phyloP scores from a whole-genome alignment of 176 grass and related monocot species.

The Oryza meyeriana region DNA sequence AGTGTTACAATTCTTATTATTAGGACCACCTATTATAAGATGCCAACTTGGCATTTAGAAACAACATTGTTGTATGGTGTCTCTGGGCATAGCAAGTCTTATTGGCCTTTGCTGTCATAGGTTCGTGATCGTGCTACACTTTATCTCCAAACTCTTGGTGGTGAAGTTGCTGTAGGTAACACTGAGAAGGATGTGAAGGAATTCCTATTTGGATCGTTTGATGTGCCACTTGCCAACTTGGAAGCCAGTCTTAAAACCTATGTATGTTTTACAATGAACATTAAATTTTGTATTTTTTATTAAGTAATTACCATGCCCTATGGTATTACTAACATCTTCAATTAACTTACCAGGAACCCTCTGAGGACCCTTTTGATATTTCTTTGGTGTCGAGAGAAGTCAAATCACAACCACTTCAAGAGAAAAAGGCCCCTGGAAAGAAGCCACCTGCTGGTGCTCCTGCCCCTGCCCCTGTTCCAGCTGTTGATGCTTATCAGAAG shows the following conservation, averaged over 20 bases:
- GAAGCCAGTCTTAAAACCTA: constrained; percentile 86
- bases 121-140: constrained; percentile 96
- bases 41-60: not conserved
- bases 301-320: not conserved
- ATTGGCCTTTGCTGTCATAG: constrained; percentile 47
- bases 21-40: not conserved
- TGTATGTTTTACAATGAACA: constrained; percentile 46
- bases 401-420: constrained; percentile 64
- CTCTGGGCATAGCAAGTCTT: constrained; percentile 12
- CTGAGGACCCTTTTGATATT: constrained; percentile 86
- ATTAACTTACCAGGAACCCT: constrained; percentile 67
- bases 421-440: constrained; percentile 83
- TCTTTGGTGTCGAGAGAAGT: constrained; percentile 79
- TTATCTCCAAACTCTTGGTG: constrained; percentile 75
- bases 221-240: constrained; percentile 92
- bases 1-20: constrained; percentile 23
- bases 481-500: constrained; percentile 86
- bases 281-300: constrained; percentile 18
- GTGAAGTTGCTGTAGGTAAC: constrained; percentile 58
- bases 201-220: constrained; percentile 93
- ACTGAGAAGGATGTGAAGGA: constrained; percentile 76
- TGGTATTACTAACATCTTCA: constrained; percentile 29
- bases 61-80: not conserved
- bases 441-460: constrained; percentile 49
- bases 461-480: constrained; percentile 48